These are phyloP conservation scores for Colletotrichum sojae DNA, from an alignment of 2,329 filamentous ascomycete genomes.

Conservation along the genomic window DNA sequence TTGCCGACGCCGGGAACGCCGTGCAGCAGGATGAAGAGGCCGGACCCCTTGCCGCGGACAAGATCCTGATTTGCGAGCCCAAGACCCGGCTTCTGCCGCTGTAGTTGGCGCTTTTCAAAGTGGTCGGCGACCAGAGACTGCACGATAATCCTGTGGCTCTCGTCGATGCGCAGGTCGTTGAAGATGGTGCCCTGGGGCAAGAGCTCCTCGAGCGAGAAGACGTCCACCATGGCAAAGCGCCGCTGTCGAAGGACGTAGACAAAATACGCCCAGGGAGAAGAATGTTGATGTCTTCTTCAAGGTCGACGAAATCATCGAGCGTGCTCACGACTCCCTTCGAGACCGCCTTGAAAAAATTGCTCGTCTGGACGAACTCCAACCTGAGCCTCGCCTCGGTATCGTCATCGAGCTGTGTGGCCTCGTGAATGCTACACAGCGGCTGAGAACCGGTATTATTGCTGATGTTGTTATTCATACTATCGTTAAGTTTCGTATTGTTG, in stretches of 20 bases:
- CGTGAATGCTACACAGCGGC: no score
- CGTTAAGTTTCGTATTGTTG: no score
- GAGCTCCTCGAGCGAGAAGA: not conserved
- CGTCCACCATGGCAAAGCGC: not conserved
- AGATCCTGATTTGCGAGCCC: conserved; percentile 15
- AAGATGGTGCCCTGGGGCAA: not conserved
- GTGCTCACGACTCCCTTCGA: not conserved
- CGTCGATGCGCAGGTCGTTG: not conserved
- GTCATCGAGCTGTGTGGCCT: not conserved
- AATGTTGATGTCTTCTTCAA: not conserved
- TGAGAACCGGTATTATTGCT: no score
- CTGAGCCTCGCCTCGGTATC: not conserved
- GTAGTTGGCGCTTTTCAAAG: not conserved
- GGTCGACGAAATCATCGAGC: not conserved
- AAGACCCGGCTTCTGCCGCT: not conserved
- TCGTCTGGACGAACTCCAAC: not conserved
- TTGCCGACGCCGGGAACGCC: conserved; percentile 28
- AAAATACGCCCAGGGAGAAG: no score
- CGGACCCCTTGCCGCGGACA: conserved; percentile 17
- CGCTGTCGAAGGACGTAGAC: not conserved
- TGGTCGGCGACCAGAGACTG: not conserved
- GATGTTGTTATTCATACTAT: no score
- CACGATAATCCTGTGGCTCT: not conserved
- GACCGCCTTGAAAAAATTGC: not conserved
- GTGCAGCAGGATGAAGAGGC: conserved; percentile 29